These are phyloP conservation scores for Starmera stellimalicola DNA, from an alignment of 1,139 yeast genomes.

Conservation along the genomic window DNA sequence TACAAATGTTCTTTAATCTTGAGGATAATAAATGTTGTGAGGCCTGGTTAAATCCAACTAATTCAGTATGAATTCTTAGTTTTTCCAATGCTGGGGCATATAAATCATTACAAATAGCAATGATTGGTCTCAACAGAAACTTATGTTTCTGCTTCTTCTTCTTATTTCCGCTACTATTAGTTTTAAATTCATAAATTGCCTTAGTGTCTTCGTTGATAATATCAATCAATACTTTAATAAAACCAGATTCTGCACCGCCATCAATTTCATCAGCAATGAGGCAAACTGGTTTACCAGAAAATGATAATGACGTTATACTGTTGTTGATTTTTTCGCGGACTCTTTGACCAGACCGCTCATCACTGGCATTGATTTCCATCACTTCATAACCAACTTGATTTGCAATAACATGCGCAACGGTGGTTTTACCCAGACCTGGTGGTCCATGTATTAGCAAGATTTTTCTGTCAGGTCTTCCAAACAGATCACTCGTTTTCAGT, in stretches of 20 bases:
- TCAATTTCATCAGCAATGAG: constrained; percentile 86
- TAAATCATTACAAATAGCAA: constrained; percentile 85
- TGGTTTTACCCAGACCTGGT: constrained; percentile 93
- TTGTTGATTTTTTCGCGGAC: constrained; percentile 57
- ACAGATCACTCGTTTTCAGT: constrained; percentile 33
- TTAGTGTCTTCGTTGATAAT: constrained; percentile 49
- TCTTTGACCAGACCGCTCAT: constrained; percentile 54
- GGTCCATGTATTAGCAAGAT: constrained; percentile 81
- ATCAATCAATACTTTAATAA: constrained; percentile 59
- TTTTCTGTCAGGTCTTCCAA: constrained; percentile 63
- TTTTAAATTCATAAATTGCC: constrained; percentile 28
- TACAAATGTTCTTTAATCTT: constrained; percentile 40
- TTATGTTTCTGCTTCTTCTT: constrained; percentile 23
- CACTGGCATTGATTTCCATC: constrained; percentile 86
- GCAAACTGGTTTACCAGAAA: constrained; percentile 66
- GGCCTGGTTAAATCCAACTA: constrained; percentile 57
- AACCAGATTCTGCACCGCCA: constrained; percentile 78
- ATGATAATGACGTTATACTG: constrained; percentile 56
- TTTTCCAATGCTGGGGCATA: constrained; percentile 67
- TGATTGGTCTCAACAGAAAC: constrained; percentile 70
- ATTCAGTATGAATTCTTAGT: constrained; percentile 63
- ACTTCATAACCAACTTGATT: constrained; percentile 73
- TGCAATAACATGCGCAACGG: constrained; percentile 80
- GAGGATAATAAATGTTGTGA: constrained; percentile 37
- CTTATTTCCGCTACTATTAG: constrained; percentile 14